phyloP scores from a whole-genome alignment of 164 flowering plant species.

The Saururus chinensis region DNA sequence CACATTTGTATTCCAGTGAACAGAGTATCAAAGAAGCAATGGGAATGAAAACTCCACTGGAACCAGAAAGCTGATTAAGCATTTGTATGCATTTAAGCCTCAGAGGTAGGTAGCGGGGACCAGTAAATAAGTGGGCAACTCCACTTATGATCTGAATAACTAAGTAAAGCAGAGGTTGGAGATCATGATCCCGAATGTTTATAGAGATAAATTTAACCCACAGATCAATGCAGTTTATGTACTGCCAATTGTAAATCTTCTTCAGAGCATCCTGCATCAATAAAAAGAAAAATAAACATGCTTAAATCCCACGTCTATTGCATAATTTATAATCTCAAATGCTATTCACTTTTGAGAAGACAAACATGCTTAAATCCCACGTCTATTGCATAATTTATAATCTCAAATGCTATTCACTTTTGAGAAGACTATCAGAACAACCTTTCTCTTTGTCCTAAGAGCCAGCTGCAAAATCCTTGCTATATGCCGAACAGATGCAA shows the following conservation, averaged over 20 bases:
- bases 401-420: not conserved
- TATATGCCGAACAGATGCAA: slow-evolving; percentile 42
- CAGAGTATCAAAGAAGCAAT: slow-evolving; percentile 59
- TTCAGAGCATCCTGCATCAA: slow-evolving; percentile 56
- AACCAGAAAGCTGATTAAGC: slow-evolving; percentile 70
- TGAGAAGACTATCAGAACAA: slow-evolving; percentile 4
- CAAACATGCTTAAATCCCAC: no score
- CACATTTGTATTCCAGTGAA: slow-evolving; percentile 43
- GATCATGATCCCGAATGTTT: slow-evolving; percentile 50
- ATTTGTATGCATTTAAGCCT: slow-evolving; percentile 72
- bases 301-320: not conserved
- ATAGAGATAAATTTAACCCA: slow-evolving; percentile 68
- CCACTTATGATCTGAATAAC: slow-evolving; percentile 72
- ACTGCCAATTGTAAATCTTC: slow-evolving; percentile 73
- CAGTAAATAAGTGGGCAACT: slow-evolving; percentile 61
- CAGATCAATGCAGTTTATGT: slow-evolving; percentile 60
- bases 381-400: not conserved
- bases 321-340: not conserved
- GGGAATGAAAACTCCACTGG: slow-evolving; percentile 76
- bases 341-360: not conserved
- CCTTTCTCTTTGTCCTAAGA: slow-evolving; percentile 59
- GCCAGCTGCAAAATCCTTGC: slow-evolving; percentile 57
- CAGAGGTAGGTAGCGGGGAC: slow-evolving; percentile 70
- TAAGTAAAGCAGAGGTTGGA: slow-evolving; percentile 46
- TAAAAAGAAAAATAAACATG: slow-evolving; percentile 1